A percentile compares a stretch with the other conserved stretches of the same genome.
Evolutionary conservation across 495 filamentous ascomycete species (phyloP).

Genomic region (Barbatosphaeria neglecta): DNA sequence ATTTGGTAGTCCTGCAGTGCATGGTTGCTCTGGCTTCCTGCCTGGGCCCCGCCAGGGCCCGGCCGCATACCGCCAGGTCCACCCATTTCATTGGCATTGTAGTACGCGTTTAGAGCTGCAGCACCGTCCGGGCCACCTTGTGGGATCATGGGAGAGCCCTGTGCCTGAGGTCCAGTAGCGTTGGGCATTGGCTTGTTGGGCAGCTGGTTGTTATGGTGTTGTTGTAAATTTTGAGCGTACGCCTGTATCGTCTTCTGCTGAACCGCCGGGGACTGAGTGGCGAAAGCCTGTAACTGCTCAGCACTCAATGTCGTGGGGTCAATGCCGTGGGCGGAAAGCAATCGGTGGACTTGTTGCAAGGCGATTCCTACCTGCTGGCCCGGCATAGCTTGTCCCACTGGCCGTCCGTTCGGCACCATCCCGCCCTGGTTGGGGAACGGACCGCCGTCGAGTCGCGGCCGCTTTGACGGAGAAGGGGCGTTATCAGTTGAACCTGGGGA

Average conservation of each 20-base stretch:
- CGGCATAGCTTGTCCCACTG: conserved; percentile 54
- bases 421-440: conserved; percentile 51
- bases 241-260: conserved; percentile 75
- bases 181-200: conserved; percentile 51
- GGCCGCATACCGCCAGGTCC: conserved; percentile 45
- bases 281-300: conserved; percentile 67
- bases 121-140: conserved; percentile 49
- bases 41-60: conserved; percentile 40
- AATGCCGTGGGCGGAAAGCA: conserved; percentile 69
- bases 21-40: conserved; percentile 62
- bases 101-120: conserved; percentile 53
- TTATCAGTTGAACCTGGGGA: conserved; percentile 78
- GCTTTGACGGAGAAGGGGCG: conserved; percentile 83
- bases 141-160: conserved; percentile 72
- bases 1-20: conserved; percentile 98
- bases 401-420: conserved; percentile 71
- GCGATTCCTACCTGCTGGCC: conserved; percentile 56
- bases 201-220: conserved; percentile 71
- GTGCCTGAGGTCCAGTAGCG: conserved; percentile 38
- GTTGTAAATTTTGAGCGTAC: conserved; percentile 72
- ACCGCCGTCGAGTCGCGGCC: conserved; percentile 71
- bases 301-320: conserved; percentile 60
- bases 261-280: conserved; percentile 41
- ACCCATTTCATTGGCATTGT: conserved; percentile 40
- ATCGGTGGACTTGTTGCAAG: conserved; percentile 34